Evolutionary conservation across 495 filamentous ascomycete species (phyloP).

Genomic region (Neurospora sp.): DNA sequence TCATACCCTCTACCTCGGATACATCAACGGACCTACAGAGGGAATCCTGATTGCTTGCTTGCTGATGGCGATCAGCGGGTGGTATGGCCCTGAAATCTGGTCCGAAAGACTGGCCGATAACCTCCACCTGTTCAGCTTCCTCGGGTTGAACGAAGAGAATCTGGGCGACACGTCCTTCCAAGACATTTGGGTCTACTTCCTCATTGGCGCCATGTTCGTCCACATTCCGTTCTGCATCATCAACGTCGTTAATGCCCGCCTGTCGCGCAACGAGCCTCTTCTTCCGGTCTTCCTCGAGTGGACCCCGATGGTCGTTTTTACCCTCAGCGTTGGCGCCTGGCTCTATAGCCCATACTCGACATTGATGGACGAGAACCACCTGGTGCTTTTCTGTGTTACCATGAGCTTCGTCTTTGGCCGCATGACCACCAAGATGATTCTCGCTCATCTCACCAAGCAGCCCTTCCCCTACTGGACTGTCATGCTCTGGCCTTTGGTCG

Average conservation of each 20-base stretch:
- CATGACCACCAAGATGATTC: constrained; percentile 99
- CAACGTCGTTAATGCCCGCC: constrained; percentile 73
- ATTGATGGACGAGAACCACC: constrained; percentile 66
- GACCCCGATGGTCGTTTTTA: constrained; percentile 82
- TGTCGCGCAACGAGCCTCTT: constrained; percentile 60
- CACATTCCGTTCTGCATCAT: constrained; percentile 75
- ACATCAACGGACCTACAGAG: constrained; percentile 96
- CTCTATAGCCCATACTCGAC: constrained; percentile 78
- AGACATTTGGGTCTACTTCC: constrained; percentile 78
- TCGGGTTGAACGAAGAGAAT: constrained; percentile 37
- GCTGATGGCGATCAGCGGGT: constrained; percentile 77
- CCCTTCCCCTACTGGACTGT: constrained; percentile 96
- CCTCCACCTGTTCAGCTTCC: constrained; percentile 22
- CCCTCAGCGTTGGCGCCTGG: constrained; percentile 65
- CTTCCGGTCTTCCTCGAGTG: constrained; percentile 86
- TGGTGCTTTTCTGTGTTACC: constrained; percentile 86
- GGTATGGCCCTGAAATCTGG: constrained; percentile 86
- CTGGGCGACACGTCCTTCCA: constrained; percentile 59
- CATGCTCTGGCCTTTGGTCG: constrained; percentile 74
- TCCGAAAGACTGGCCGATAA: constrained; percentile 54
- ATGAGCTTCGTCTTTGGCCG: constrained; percentile 97
- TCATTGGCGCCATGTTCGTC: constrained; percentile 61
- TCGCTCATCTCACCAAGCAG: constrained; percentile 86
- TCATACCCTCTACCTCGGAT: constrained; percentile 91
- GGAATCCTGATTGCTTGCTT: constrained; percentile 79